These are phyloP conservation scores for Geotrichum siamense DNA, from an alignment of 1,139 yeast species.

Conservation along the genomic window DNA sequence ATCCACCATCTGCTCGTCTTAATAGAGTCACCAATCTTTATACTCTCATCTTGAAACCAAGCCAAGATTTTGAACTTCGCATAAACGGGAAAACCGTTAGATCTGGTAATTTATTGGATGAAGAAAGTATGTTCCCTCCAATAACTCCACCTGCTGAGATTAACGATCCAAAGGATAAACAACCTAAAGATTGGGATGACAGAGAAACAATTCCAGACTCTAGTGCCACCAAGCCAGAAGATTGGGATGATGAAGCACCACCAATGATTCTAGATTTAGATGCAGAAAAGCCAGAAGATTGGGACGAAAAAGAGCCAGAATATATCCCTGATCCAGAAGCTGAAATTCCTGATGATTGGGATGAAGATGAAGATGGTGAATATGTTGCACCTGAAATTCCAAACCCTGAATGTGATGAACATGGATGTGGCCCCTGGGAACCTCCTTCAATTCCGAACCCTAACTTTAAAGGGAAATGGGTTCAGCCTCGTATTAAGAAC, in stretches of 20 bases:
- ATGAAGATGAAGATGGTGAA: slow-evolving; percentile 79
- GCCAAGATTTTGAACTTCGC: slow-evolving; percentile 68
- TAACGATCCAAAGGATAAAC: slow-evolving; percentile 51
- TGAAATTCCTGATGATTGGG: slow-evolving; percentile 67
- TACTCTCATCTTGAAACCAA: slow-evolving; percentile 60
- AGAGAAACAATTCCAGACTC: slow-evolving; percentile 61
- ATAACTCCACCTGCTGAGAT: slow-evolving; percentile 59
- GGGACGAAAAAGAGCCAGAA: slow-evolving; percentile 62
- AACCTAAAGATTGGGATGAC: slow-evolving; percentile 82
- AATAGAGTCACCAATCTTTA: slow-evolving; percentile 55
- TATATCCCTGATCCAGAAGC: slow-evolving; percentile 62
- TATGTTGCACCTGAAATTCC: slow-evolving; percentile 64
- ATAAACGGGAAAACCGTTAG: slow-evolving; percentile 68
- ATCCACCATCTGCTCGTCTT: slow-evolving; percentile 59
- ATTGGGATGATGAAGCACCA: slow-evolving; percentile 70
- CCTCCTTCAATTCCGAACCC: slow-evolving; percentile 63
- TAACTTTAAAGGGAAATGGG: slow-evolving; percentile 71
- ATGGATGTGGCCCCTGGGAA: slow-evolving; percentile 74
- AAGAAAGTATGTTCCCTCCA: slow-evolving; percentile 50
- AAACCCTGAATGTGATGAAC: slow-evolving; percentile 63
- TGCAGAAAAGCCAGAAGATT: slow-evolving; percentile 61
- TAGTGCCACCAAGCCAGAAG: slow-evolving; percentile 57
- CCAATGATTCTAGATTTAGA: slow-evolving; percentile 56
- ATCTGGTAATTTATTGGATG: slow-evolving; percentile 58
- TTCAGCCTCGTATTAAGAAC: slow-evolving; percentile 56